phyloP scores from a whole-genome alignment of 805 yeast species.

The Debaryomyces tyrocola region DNA sequence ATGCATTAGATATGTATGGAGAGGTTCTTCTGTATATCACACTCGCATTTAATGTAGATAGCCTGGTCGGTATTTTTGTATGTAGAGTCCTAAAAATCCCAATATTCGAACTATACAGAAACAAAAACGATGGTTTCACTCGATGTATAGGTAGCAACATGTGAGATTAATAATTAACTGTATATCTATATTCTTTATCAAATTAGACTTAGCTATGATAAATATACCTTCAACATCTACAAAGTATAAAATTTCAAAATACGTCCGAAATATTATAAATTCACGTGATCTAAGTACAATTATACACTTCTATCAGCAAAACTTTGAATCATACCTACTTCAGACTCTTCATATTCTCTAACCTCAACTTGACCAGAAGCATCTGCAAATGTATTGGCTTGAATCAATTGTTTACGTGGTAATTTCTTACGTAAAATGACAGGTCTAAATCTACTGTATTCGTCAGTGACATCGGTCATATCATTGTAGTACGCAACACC shows the following conservation, averaged over 20 bases:
- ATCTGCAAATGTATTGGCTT: constrained; percentile 64
- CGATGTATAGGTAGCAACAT: constrained; percentile 3
- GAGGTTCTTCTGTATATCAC: too few relatives aligned
- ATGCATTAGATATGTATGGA: too few relatives aligned
- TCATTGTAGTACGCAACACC: constrained; percentile 66
- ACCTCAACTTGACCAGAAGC: constrained; percentile 49
- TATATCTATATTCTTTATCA: neutral
- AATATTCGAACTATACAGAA: neutral
- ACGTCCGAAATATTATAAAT: neutral
- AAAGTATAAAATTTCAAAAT: neutral
- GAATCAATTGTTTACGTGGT: constrained; percentile 83
- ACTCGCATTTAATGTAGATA: too few relatives aligned
- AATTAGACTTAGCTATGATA: too few relatives aligned
- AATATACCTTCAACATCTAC: too few relatives aligned
- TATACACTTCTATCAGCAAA: constrained; percentile 53
- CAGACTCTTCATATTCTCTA: constrained; percentile 73
- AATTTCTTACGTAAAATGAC: constrained; percentile 68
- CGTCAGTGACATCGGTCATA: constrained; percentile 66
- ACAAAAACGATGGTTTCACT: neutral
- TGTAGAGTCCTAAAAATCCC: neutral
- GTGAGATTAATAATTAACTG: neutral
- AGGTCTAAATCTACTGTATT: constrained; percentile 64
- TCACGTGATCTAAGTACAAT: neutral
- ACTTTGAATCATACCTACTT: constrained; percentile 76
- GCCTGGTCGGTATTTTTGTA: neutral